Conservation (phyloP, 2,329 filamentous ascomycete species). For the Thielaviopsis populi region DNA sequence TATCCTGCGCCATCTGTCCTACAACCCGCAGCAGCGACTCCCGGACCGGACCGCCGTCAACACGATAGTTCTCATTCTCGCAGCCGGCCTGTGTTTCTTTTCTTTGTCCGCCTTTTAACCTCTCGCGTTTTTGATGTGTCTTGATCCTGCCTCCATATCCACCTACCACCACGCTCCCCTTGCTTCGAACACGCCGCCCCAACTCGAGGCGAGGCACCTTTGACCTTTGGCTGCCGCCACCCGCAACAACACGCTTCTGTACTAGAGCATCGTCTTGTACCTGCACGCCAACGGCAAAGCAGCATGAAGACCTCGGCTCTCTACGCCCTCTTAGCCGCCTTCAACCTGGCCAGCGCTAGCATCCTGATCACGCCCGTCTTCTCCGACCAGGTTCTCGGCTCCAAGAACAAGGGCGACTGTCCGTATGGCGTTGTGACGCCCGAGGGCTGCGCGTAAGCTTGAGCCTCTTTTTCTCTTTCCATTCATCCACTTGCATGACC, state of each 20-base stretch:
- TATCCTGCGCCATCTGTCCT: neutral
- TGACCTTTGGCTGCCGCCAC: neutral
- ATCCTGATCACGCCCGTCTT: conserved; percentile 41
- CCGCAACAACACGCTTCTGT: neutral
- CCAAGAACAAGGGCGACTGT: conserved; percentile 33
- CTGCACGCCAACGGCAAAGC: conserved; percentile 20
- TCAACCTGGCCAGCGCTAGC: conserved; percentile 35
- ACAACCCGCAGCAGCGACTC: neutral
- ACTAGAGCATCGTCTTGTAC: no score
- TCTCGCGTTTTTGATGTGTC: conserved; percentile 7
- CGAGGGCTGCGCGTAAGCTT: conserved; percentile 39
- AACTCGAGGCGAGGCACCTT: no score
- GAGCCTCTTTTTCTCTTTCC: neutral
- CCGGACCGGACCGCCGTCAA: neutral
- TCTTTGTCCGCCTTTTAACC: neutral
- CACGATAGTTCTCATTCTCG: neutral
- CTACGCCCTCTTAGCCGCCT: conserved; percentile 29
- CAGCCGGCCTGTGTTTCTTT: conserved; percentile 9
- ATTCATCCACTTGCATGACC: neutral
- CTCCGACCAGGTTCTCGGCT: conserved; percentile 36
- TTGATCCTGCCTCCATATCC: conserved; percentile 4
- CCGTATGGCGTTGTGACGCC: conserved; percentile 42
- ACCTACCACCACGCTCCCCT: no score
- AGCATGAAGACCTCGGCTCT: conserved; percentile 30
- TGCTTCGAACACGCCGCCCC: neutral